These are phyloP conservation scores for Auricularia auricula-judae DNA, from an alignment of 768 basidiomycete genomes.

Conservation along the genomic window DNA sequence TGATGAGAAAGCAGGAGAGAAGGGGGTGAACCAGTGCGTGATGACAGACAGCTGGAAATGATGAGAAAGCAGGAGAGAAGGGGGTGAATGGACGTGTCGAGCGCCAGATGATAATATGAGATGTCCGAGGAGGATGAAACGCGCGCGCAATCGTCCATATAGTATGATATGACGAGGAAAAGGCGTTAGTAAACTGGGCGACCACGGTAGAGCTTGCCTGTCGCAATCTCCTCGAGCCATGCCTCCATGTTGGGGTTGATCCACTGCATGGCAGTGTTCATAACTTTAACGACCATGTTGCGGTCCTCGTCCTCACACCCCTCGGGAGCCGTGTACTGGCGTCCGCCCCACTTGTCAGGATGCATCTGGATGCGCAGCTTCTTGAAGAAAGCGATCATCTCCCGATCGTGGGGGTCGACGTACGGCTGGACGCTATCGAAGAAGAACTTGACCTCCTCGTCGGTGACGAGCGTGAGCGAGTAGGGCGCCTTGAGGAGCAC, in stretches of 20 bases:
- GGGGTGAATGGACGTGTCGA: too few relatives aligned
- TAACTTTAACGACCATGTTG: neutral
- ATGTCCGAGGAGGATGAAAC: too few relatives aligned
- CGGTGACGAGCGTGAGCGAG: neutral
- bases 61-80: too few relatives aligned
- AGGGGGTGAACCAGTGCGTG: too few relatives aligned
- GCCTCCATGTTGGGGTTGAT: neutral
- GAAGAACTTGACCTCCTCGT: neutral
- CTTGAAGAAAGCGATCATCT: neutral
- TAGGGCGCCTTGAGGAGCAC: neutral
- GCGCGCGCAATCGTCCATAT: too few relatives aligned
- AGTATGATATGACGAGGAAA: too few relatives aligned
- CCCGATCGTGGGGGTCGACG: neutral
- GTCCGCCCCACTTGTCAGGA: neutral
- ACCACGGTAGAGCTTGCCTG: too few relatives aligned
- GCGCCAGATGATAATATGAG: too few relatives aligned
- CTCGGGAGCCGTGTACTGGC: neutral
- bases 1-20: too few relatives aligned
- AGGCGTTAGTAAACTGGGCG: too few relatives aligned
- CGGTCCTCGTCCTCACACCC: neutral
- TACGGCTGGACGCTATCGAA: neutral
- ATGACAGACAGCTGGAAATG: too few relatives aligned
- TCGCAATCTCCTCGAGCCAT: neutral
- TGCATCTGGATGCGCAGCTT: neutral
- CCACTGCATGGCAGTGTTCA: neutral